These are phyloP conservation scores for Podaxis sp. DNA, from an alignment of 768 basidiomycete species.

Conservation along the genomic window DNA sequence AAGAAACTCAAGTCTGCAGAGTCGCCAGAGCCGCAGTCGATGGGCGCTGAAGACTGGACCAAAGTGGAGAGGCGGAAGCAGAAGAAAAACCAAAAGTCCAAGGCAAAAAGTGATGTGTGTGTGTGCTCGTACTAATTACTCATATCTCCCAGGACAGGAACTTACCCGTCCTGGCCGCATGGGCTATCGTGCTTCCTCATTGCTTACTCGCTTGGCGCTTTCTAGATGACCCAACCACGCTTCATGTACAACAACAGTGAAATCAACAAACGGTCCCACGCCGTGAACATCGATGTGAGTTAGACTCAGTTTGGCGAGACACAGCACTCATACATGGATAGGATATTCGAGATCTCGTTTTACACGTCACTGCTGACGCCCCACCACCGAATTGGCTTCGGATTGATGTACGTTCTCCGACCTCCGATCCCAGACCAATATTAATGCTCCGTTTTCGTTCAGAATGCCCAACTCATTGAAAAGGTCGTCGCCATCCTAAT, in stretches of 20 bases:
- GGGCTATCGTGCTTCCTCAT: not conserved
- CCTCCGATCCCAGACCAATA: slow-evolving; percentile 1
- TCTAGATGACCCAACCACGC: slow-evolving; percentile 56
- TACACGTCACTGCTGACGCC: slow-evolving; percentile 81
- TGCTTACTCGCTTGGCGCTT: slow-evolving; percentile 8
- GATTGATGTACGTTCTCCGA: slow-evolving; percentile 59
- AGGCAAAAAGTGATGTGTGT: slow-evolving; percentile 63
- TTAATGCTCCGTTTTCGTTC: not conserved
- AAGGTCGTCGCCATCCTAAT: slow-evolving; percentile 80
- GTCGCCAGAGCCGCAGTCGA: not conserved
- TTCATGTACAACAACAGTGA: slow-evolving; percentile 84
- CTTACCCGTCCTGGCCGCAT: slow-evolving; percentile 15
- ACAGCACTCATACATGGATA: slow-evolving; percentile 28
- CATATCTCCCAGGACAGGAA: not conserved
- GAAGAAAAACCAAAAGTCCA: slow-evolving; percentile 64
- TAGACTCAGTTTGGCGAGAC: not conserved
- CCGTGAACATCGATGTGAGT: slow-evolving; percentile 81
- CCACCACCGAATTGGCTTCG: slow-evolving; percentile 87
- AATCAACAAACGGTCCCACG: slow-evolving; percentile 69
- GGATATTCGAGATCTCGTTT: slow-evolving; percentile 86
- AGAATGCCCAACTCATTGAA: slow-evolving; percentile 75
- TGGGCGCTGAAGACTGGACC: slow-evolving; percentile 46
- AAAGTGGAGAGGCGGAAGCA: slow-evolving; percentile 72
- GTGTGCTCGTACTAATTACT: slow-evolving; percentile 21
- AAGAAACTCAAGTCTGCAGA: slow-evolving; percentile 3